A percentile compares a stretch with the other conserved stretches of the same genome.
Evolutionary conservation across 176 grass and related monocot species (phyloP).

Genomic region (Hsuehochloa calcarea): DNA sequence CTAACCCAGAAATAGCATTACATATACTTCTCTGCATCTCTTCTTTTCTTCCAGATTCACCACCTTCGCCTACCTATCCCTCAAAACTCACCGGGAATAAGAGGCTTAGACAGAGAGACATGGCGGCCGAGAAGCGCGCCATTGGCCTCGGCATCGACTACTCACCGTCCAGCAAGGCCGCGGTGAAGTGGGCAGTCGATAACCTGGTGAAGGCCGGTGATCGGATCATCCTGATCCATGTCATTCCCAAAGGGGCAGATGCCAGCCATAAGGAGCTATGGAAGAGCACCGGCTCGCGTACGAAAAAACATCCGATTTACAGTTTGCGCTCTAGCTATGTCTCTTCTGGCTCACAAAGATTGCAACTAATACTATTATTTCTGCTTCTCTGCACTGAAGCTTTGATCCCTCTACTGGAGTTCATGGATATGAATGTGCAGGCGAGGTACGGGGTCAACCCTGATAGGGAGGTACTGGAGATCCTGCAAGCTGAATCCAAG

Average conservation of each 20-base stretch:
- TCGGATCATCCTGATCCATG: constrained; percentile 62
- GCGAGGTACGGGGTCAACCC: constrained; percentile 58
- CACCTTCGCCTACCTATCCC: constrained; percentile 22
- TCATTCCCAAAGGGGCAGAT: constrained; percentile 45
- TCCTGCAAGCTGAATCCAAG: constrained; percentile 56
- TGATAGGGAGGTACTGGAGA: constrained; percentile 56
- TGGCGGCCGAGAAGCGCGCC: constrained; percentile 40
- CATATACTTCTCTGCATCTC: constrained; percentile 2
- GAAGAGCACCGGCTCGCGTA: constrained; percentile 64
- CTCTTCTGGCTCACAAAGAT: not conserved
- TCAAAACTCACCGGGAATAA: constrained; percentile 3
- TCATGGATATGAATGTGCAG: constrained; percentile 70
- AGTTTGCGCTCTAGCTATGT: not conserved
- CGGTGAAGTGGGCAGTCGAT: constrained; percentile 50
- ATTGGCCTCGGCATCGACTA: constrained; percentile 79
- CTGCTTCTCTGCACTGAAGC: constrained; percentile 34
- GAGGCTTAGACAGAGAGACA: not conserved
- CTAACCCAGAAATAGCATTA: constrained; percentile 23
- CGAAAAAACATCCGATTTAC: not conserved
- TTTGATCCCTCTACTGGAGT: constrained; percentile 78
- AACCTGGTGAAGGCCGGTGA: constrained; percentile 54
- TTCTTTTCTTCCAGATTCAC: constrained; percentile 4
- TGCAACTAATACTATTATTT: not conserved
- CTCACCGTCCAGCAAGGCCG: constrained; percentile 71
- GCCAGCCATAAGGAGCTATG: constrained; percentile 66